phyloP scores from a whole-genome alignment of 225 moss, liverwort and hornwort species.

The Marchantia paleacea region DNA sequence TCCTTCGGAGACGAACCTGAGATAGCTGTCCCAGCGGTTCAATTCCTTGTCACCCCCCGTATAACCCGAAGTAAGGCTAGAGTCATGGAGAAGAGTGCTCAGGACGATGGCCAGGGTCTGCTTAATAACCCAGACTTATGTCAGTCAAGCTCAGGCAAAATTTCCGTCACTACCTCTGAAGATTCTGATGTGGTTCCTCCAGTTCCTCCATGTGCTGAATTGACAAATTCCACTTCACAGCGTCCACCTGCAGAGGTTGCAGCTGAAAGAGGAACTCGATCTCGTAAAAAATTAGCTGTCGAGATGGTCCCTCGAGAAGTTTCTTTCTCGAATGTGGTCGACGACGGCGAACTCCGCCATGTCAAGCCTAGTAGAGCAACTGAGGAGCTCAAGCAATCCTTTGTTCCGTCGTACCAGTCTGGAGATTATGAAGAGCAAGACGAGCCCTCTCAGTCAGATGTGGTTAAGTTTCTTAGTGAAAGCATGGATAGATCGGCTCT shows the following conservation, averaged over 20 bases:
- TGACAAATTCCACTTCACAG: too few species aligned
- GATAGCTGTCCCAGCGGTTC: background rate
- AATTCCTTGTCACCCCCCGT: background rate
- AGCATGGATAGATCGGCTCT: background rate
- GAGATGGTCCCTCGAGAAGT: background rate
- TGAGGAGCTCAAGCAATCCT: background rate
- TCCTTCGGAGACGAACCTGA: background rate
- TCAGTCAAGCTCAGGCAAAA: background rate
- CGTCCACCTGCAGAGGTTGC: background rate
- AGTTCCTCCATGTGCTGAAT: too few species aligned
- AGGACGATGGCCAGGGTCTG: background rate
- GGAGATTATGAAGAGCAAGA: background rate
- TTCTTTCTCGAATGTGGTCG: background rate
- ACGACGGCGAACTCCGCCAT: background rate
- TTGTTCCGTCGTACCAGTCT: too few species aligned
- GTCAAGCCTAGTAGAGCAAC: background rate
- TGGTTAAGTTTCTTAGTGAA: background rate
- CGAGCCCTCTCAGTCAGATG: background rate
- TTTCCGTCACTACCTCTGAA: background rate
- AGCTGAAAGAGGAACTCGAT: background rate
- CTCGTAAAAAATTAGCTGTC: background rate
- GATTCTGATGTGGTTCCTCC: background rate
- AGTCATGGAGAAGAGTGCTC: background rate
- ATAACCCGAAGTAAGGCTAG: constrained; percentile 8
- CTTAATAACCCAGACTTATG: background rate